Evolutionary conservation across 129 eudicot genomes (phyloP).

Genomic region (Flaveria ramosissima): DNA sequence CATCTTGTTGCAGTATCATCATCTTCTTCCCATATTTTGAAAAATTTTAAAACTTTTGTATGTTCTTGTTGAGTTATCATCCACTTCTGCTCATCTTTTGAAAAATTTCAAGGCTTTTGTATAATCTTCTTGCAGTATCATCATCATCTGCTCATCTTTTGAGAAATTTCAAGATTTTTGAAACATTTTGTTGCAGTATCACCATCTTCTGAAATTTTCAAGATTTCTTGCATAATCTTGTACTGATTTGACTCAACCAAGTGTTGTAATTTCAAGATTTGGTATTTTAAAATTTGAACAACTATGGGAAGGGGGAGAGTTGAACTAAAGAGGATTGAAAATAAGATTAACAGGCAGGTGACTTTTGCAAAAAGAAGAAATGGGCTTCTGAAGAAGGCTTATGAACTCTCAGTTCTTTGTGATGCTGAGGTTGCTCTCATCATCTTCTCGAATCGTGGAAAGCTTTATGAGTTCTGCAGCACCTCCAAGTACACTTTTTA

Average conservation of each 20-base stretch:
- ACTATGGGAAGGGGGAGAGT: constrained; percentile 57
- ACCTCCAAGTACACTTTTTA: constrained; percentile 55
- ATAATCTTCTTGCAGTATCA: background rate
- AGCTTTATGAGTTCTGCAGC: constrained; percentile 73
- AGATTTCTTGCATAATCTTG: background rate
- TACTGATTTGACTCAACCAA: constrained; percentile 9
- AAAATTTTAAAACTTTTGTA: no score
- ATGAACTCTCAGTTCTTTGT: constrained; percentile 85
- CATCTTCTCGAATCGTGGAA: constrained; percentile 68
- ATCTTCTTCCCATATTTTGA: no score
- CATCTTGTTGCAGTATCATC: no score
- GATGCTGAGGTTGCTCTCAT: constrained; percentile 90
- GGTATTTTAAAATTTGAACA: constrained; percentile 2
- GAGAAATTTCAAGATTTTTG: no score
- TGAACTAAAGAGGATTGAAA: constrained; percentile 53
- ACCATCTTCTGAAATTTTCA: no score
- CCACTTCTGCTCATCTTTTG: no score
- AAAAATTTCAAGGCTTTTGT: no score
- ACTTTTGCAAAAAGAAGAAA: constrained; percentile 52
- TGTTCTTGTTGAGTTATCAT: no score
- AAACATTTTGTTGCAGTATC: no score
- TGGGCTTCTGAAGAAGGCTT: constrained; percentile 64
- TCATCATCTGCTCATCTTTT: background rate
- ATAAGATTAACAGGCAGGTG: constrained; percentile 54
- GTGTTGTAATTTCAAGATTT: constrained; percentile 8